These are phyloP conservation scores for Sanghuangporus baumii DNA, from an alignment of 1,284 basidiomycete species.

Conservation along the genomic window DNA sequence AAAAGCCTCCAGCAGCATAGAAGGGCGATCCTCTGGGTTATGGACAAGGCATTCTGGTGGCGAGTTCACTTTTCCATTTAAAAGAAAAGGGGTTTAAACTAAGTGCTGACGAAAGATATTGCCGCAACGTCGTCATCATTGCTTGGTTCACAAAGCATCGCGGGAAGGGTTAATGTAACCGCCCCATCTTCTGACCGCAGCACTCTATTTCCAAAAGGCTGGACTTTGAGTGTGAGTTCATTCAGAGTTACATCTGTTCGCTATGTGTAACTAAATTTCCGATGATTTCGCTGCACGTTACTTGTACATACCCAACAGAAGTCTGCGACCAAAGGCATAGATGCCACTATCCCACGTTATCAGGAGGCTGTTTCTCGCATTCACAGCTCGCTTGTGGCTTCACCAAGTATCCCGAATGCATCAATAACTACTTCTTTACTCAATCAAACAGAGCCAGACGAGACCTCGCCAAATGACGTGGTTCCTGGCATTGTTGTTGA, in stretches of 20 bases:
- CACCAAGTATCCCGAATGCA: slow-evolving; percentile 46
- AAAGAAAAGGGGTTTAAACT: not conserved
- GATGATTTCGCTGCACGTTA: slow-evolving; percentile 5
- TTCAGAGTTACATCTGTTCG: not conserved
- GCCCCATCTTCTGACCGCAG: not conserved
- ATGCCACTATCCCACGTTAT: slow-evolving; percentile 23
- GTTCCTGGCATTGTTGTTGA: not conserved
- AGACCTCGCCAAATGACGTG: not conserved
- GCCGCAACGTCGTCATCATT: slow-evolving; percentile 11
- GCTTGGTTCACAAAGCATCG: slow-evolving; percentile 1
- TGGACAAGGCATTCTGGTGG: slow-evolving; percentile 4
- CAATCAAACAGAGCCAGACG: not conserved
- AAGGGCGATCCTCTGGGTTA: not conserved
- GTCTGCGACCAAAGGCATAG: not conserved
- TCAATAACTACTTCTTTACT: not conserved
- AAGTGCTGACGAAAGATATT: not conserved
- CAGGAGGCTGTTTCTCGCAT: slow-evolving; percentile 35
- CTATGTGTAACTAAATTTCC: not conserved
- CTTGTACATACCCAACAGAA: not conserved
- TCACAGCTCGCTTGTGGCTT: slow-evolving; percentile 36
- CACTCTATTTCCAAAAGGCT: slow-evolving; percentile 5
- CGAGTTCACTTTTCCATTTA: not conserved
- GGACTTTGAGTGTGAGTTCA: slow-evolving; percentile 4
- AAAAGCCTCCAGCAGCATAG: not conserved
- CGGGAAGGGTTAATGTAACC: not conserved